Percentiles rank a stretch among this genome's conserved stretches.
Conservation (phyloP, 73 alveolate species). For the Stentor roeselii region DNA sequence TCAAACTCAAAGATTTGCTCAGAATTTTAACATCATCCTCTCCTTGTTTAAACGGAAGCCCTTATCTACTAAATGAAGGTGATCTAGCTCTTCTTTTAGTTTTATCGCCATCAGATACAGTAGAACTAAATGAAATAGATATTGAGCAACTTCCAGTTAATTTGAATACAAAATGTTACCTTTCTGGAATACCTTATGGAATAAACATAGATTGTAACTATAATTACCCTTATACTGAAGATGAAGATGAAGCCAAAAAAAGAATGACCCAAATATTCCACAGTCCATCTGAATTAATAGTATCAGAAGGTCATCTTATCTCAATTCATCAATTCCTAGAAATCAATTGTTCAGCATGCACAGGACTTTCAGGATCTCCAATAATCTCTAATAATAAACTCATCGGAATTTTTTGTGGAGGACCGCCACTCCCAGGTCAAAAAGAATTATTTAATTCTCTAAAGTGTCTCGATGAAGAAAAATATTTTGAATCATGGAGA, state of each 20-base stretch:
- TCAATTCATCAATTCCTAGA: not conserved
- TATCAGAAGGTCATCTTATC: not conserved
- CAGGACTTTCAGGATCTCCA: not conserved
- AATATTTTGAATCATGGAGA: no score
- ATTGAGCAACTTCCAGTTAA: no score
- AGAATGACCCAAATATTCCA: not conserved
- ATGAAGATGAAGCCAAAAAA: not conserved
- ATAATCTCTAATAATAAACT: not conserved
- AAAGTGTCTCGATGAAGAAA: no score
- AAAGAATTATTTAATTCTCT: not conserved
- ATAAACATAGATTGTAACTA: no score
- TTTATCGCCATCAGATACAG: not conserved
- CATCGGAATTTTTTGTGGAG: not conserved
- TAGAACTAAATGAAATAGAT: not conserved
- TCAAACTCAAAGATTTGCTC: not conserved
- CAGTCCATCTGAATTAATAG: not conserved
- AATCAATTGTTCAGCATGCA: not conserved
- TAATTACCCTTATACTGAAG: not conserved
- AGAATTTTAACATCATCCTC: not conserved
- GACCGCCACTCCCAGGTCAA: not conserved
- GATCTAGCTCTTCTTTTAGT: not conserved
- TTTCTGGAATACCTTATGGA: not conserved
- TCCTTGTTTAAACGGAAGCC: not conserved
- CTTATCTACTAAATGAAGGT: not conserved
- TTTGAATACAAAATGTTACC: no score